Base-by-base conservation (phyloP, 129 eudicot genomes). In the Ambrosia artemisiifolia region DNA sequence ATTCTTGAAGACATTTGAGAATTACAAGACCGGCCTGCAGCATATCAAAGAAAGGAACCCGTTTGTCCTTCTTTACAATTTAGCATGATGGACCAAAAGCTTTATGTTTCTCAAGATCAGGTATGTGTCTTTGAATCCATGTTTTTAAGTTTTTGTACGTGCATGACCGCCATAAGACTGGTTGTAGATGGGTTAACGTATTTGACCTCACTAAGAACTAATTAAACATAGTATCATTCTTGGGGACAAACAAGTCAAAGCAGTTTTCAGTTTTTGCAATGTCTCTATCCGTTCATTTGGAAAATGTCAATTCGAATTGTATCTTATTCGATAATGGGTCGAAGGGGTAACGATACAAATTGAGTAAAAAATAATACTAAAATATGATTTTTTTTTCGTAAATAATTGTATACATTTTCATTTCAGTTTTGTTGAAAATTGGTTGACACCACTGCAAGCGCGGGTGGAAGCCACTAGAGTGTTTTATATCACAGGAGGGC, bases 31-130 rank as follows among this genome's bases (percentile, higher is more conserved):
- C 83, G 74, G 49, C 84, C 67, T 67, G 83, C 84, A 32, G 93
- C 87, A 40, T 83, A 69, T 65, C 87, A 82, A 74, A 82, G 94
- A 78, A 88, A 88, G 83, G 94, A 88, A 75, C 94, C 94, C 24
- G 88, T 88, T 61, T 88, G 94, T 78, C 90, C 90, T 48, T 82
- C 84, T 38, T 78, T 88, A 73, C 94, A 88, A 71, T 88, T 88
- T 72, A 88, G 94, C 88, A 67, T 88, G 72, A 88, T 88, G 94
- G 94, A 90, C 43, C 94, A 85, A 62, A 85, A 85, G 81, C 90
- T 88, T 62, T 88, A 82, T 70, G 70, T 88, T 71, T 82, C 85
- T 81, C 90, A 85, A 82, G 94, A 88, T 66, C 94, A 85, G 83
- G 94, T 88, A 65, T 44, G 73, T 20, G 43, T 11, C 53, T 49